Conservation (phyloP, 768 basidiomycete species). For the Phylloporus arenicola region DNA sequence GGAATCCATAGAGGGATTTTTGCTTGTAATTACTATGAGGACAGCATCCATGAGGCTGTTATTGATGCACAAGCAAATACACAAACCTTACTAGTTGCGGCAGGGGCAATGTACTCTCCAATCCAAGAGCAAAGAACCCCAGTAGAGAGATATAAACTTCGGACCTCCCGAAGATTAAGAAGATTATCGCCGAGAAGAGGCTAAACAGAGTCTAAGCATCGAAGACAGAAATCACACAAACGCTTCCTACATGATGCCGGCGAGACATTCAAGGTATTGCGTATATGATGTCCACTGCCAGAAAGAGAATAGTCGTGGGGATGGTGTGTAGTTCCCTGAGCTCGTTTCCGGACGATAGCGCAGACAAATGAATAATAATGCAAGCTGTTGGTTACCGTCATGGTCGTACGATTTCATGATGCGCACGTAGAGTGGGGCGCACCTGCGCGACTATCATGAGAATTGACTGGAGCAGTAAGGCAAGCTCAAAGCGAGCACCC, state of each 20-base stretch:
- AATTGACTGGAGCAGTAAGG: constrained; percentile 74
- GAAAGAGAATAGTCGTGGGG: constrained; percentile 65
- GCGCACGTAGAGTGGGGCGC: constrained; percentile 14
- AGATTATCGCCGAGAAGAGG: constrained; percentile 65
- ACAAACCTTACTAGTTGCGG: constrained; percentile 74
- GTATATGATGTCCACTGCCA: constrained; percentile 82
- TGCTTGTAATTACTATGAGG: constrained; percentile 66
- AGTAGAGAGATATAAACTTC: constrained; percentile 54
- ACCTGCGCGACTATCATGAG: constrained; percentile 85
- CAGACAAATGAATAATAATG: constrained; percentile 77
- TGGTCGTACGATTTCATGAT: constrained; percentile 16
- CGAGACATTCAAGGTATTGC: constrained; percentile 79
- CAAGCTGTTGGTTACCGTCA: constrained; percentile 45
- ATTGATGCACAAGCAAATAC: constrained; percentile 1
- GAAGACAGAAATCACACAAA: constrained; percentile 4
- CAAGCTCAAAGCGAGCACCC: constrained; percentile 69
- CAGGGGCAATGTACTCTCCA: constrained; percentile 83
- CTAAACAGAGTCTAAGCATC: constrained; percentile 22
- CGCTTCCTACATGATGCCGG: constrained; percentile 58
- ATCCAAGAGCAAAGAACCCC: constrained; percentile 73
- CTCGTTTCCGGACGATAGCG: constrained; percentile 57
- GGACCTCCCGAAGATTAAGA: constrained; percentile 67
- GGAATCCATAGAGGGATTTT: constrained; percentile 78
- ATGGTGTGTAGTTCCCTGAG: constrained; percentile 53
- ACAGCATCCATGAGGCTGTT: constrained; percentile 17